Evolutionary conservation across 352 stramenopile species (phyloP).

Genomic region (Globisporangium ultimum): DNA sequence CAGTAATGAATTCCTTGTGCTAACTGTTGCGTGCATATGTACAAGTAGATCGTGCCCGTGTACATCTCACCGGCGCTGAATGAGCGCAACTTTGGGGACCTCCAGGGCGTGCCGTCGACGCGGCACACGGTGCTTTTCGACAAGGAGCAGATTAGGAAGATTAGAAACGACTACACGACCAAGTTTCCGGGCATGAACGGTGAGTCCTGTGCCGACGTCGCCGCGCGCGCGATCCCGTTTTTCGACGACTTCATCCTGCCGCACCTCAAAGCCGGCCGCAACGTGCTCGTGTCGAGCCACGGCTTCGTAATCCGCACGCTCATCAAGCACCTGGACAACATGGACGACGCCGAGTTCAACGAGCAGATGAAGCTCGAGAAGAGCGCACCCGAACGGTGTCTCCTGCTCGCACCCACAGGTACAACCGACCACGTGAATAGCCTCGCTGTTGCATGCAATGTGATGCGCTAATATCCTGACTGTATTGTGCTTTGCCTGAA

Average conservation of each 20-base stretch:
- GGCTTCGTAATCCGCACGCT: conserved; percentile 84
- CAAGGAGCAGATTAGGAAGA: conserved; percentile 68
- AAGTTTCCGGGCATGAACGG: conserved; percentile 78
- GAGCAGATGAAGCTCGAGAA: conserved; percentile 86
- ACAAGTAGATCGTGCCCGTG: conserved; percentile 60
- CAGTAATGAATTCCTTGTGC: conserved; percentile 4
- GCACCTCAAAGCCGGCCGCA: conserved; percentile 65
- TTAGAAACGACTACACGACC: conserved; percentile 78
- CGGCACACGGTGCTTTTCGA: conserved; percentile 73
- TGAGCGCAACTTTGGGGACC: conserved; percentile 80
- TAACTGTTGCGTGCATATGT: conserved; percentile 6
- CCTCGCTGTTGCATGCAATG: neutral
- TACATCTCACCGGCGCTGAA: conserved; percentile 80
- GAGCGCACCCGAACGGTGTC: conserved; percentile 63
- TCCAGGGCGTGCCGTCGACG: conserved; percentile 74
- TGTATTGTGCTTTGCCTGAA: conserved; percentile 13
- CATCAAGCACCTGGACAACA: conserved; percentile 80
- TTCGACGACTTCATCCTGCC: conserved; percentile 76
- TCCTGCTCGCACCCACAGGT: conserved; percentile 74
- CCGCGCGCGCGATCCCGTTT: conserved; percentile 72
- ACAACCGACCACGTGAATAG: neutral
- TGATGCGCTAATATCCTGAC: neutral
- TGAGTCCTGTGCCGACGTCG: conserved; percentile 79
- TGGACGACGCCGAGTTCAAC: conserved; percentile 72
- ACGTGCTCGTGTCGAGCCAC: conserved; percentile 78